Evolutionary conservation across 2,329 filamentous ascomycete species (phyloP).

Genomic region (Colletotrichum agaves): DNA sequence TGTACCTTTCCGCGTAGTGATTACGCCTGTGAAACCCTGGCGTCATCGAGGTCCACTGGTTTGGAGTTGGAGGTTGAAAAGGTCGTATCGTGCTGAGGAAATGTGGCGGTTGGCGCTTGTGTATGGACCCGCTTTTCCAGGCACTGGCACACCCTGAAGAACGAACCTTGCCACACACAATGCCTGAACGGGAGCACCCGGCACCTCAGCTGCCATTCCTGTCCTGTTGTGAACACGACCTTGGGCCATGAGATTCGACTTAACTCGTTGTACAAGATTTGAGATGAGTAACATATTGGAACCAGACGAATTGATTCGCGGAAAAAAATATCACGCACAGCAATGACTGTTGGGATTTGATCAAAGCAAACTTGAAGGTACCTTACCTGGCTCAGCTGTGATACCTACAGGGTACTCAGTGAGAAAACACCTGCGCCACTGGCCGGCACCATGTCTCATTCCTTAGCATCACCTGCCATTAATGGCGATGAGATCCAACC

Average conservation of each 20-base stretch:
- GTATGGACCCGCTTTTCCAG: background rate
- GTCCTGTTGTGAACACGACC: background rate
- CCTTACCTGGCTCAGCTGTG: too few relatives aligned
- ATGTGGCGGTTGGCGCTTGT: background rate
- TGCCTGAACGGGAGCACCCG: conserved; percentile 10
- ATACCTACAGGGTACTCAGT: too few relatives aligned
- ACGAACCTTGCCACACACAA: conserved; percentile 30
- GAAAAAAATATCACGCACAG: background rate
- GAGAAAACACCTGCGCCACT: too few relatives aligned
- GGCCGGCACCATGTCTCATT: too few relatives aligned
- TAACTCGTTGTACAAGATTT: background rate
- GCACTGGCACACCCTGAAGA: conserved; percentile 19
- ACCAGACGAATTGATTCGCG: background rate
- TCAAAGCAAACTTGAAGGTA: too few relatives aligned
- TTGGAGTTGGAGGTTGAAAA: background rate
- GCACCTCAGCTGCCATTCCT: conserved; percentile 10
- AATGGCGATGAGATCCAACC: too few relatives aligned
- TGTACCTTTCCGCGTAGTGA: too few relatives aligned
- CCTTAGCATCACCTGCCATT: too few relatives aligned
- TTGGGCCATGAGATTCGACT: background rate
- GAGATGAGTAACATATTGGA: background rate
- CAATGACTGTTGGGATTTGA: too few relatives aligned
- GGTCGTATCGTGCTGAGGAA: background rate
- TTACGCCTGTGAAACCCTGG: too few relatives aligned
- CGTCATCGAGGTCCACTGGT: background rate